Percentiles rank a stretch among this genome's conserved stretches.
Evolutionary conservation across 164 flowering plant genomes (phyloP).

Genomic region (Aristolochia californica): DNA sequence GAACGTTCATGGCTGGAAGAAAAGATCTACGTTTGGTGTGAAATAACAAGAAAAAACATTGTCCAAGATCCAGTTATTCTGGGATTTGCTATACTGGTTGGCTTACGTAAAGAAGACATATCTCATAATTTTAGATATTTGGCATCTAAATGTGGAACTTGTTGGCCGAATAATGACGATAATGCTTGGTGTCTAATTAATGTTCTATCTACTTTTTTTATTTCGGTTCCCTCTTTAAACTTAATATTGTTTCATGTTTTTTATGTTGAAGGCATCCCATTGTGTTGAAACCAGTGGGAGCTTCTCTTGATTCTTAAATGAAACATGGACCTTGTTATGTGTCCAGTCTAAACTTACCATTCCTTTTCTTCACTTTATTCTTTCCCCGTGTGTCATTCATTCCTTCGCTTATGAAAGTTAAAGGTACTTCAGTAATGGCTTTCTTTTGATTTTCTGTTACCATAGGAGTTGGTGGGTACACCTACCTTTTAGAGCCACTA

Average conservation of each 20-base stretch:
- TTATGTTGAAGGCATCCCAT: neutral
- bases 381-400: neutral
- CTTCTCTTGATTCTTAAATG: neutral
- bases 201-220: no score
- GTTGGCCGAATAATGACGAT: no score
- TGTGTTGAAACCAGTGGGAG: neutral
- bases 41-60: no score
- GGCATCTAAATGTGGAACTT: no score
- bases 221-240: neutral
- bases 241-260: neutral
- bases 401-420: neutral
- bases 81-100: no score
- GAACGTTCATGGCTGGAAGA: no score
- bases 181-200: no score
- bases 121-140: no score
- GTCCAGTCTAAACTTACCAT: neutral
- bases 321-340: neutral
- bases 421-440: neutral
- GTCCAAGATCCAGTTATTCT: no score
- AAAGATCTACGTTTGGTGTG: no score
- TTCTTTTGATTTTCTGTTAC: constrained; percentile 2
- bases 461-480: constrained; percentile 77
- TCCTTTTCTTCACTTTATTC: neutral
- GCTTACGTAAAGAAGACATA: no score
- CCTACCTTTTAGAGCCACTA: constrained; percentile 77